Base-by-base conservation (phyloP, 805 yeast species). In the Starmerella sp. region DNA sequence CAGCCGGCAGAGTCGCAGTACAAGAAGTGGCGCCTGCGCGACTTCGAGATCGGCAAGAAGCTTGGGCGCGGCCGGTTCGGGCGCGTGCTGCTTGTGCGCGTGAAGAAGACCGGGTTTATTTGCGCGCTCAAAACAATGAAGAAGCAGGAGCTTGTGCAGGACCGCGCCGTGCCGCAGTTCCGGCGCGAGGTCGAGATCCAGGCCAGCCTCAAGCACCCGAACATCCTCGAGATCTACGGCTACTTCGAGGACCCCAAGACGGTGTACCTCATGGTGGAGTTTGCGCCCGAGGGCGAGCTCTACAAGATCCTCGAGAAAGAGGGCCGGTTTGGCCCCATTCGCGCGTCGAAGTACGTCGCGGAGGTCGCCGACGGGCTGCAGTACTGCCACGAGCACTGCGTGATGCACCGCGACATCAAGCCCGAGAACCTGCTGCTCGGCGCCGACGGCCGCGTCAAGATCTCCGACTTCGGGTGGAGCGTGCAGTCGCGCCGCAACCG, bases 381-480 rank as follows among this genome's bases (percentile, higher is more conserved):
- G 9, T 86, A 89, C 65, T 72, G 93, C 60, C 97, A 91, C 68
- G 71, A 77, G 37, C 86, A 83, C 63, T 80, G 83, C 60, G 81
- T 93, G 45, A 85, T 91, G 31, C 98, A 91, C 66, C 76, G 97
- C 57, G 98, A 91, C 66, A 80, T 91, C 60, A 91, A 91, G 68
- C 97, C 97, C 0, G 97, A 93, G 66, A 91, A 91, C 63, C 85
- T 91, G 50, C 70, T 91, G 44, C 72, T 91, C 10, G 77, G 82
- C 57, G 80, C 86, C 65, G 86, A 89, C 59, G 78, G 78, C 29
- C 36, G 34, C 10, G 75, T 91, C 53, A 91, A 90, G 67, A 75
- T 91, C 39, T 84, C 96, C 17, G 98, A 91, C 70, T 91, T 93
- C 67, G 98, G 98, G 13, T 91, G 97, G 97, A 84, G 95, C 54